Base-by-base conservation (phyloP, 331 rosid species). In the Rosa hybrid region DNA sequence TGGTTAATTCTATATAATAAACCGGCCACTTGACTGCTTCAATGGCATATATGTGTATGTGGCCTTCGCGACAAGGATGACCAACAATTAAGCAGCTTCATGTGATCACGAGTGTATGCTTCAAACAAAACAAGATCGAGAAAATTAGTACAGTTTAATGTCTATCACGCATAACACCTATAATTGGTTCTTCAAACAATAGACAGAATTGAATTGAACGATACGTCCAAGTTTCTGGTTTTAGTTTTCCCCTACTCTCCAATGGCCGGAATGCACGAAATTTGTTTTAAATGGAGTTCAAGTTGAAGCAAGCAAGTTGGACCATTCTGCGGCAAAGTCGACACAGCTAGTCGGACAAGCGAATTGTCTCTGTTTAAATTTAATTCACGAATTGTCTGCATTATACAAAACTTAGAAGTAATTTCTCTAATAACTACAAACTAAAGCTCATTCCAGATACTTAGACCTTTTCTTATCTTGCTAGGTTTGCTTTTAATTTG, bases 401-500 rank as follows among this genome's bases (percentile, higher is more conserved):
- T 7, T 54, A 54, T 54, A 54, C 57, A 14, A 14, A 51, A 53
- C 60, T 53, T 4, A 16, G 7, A 53, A 53, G 11, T 7, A 44
- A 44, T 44, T 34, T 6, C 10, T 6, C 0, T 51, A 13, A 48
- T 53, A 53, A 7, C 13, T 50, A 49, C 59, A 51, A 51, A 51
- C 20, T 8, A 44, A 44, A 44, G 10, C n/a, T 17, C 59, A 50
- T 45, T 76, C 59, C 59, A 76, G 68, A 60, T 25, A 25, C 57
- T 25, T 27, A 30, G 46, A 10, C 16, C 41, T 13, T 23, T 8
- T 9, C 21, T 8, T 11, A 0, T 25, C 74, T 42, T 46, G 34
- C 64, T 50, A 46, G 34, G 57, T 45, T 50, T 80, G 30, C 42
- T 57, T 57, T 70, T 48, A 54, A 56, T 77, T 82, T 86, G 88